A percentile compares a stretch with the other conserved stretches of the same genome.
Evolutionary conservation across 1,139 yeast species (phyloP).

Genomic region (Zhuliangozyma blackwelliae): DNA sequence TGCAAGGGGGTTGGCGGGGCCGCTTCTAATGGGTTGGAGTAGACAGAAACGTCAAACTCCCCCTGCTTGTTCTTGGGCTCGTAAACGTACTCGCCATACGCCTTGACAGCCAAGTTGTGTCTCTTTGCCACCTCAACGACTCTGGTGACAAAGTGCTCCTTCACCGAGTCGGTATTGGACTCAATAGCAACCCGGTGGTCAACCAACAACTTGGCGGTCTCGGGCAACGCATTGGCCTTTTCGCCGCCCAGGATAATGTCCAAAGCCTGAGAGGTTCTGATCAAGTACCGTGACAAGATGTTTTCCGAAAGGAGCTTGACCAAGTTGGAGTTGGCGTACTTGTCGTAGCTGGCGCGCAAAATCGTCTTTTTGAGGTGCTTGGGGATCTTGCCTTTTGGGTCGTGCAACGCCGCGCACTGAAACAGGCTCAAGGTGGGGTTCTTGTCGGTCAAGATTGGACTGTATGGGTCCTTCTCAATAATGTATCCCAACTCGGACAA

Average conservation of each 20-base stretch:
- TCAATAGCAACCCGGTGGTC: constrained; percentile 32
- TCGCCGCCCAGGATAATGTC: constrained; percentile 37
- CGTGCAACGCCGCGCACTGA: constrained; percentile 38
- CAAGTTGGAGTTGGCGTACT: constrained; percentile 26
- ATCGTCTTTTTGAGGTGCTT: constrained; percentile 20
- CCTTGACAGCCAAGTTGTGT: constrained; percentile 21
- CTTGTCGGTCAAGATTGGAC: constrained; percentile 24
- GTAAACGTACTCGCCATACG: constrained; percentile 19
- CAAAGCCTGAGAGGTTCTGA: constrained; percentile 35
- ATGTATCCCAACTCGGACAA: constrained; percentile 35
- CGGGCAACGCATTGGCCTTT: constrained; percentile 41
- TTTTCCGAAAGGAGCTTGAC: constrained; percentile 15
- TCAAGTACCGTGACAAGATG: constrained; percentile 21
- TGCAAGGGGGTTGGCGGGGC: constrained; percentile 36
- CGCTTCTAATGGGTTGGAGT: constrained; percentile 20
- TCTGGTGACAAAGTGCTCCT: constrained; percentile 19
- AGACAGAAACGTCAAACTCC: constrained; percentile 16
- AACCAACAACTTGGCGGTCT: constrained; percentile 24
- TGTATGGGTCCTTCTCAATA: constrained; percentile 36
- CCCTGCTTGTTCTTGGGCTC: constrained; percentile 17
- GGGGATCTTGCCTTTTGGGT: constrained; percentile 18
- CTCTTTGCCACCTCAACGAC: constrained; percentile 24
- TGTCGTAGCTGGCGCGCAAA: constrained; percentile 31
- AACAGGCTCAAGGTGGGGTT: constrained; percentile 30
- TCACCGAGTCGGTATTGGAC: constrained; percentile 17